A percentile compares a stretch with the other conserved stretches of the same genome.
phyloP scores from a whole-genome alignment of 164 flowering plant species.

The Chimonanthus praecox region DNA sequence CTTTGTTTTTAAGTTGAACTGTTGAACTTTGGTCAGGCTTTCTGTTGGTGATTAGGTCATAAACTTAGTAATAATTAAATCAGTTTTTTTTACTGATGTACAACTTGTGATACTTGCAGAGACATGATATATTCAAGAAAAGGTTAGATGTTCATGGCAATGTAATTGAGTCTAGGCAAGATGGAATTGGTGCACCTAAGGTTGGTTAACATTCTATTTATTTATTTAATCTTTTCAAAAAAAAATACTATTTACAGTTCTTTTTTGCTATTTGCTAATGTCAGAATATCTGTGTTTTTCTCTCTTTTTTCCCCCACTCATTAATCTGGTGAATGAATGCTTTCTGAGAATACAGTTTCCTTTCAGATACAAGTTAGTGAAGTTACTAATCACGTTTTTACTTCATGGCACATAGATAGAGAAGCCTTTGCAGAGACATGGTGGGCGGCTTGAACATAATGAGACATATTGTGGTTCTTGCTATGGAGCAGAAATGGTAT shows the following conservation, averaged over 20 bases:
- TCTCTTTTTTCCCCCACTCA: not conserved
- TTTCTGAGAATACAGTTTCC: not conserved
- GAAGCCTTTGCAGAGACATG: constrained; percentile 73
- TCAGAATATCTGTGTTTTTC: not conserved
- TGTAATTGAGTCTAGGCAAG: constrained; percentile 58
- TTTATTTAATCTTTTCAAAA: too few species aligned
- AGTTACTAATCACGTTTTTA: not conserved
- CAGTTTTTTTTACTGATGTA: not conserved
- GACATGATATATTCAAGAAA: constrained; percentile 75
- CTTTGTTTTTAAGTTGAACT: not conserved
- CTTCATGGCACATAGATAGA: constrained; percentile 44
- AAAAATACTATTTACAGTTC: not conserved
- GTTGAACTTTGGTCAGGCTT: not conserved
- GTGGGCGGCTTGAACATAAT: constrained; percentile 76
- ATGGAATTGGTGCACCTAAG: constrained; percentile 78
- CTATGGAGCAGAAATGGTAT: constrained; percentile 74
- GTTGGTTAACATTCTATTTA: constrained; percentile 23
- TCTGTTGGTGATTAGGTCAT: not conserved
- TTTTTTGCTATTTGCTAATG: not conserved
- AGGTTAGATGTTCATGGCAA: constrained; percentile 65
- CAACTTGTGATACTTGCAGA: constrained; percentile 30
- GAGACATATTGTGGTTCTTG: constrained; percentile 81
- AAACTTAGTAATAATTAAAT: not conserved
- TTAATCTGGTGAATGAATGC: not conserved
- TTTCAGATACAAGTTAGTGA: not conserved